A percentile compares a stretch with the other conserved stretches of the same genome.
Evolutionary conservation across 202 grass and related monocot genomes (phyloP).

Genomic region (Saccharum hybrid): DNA sequence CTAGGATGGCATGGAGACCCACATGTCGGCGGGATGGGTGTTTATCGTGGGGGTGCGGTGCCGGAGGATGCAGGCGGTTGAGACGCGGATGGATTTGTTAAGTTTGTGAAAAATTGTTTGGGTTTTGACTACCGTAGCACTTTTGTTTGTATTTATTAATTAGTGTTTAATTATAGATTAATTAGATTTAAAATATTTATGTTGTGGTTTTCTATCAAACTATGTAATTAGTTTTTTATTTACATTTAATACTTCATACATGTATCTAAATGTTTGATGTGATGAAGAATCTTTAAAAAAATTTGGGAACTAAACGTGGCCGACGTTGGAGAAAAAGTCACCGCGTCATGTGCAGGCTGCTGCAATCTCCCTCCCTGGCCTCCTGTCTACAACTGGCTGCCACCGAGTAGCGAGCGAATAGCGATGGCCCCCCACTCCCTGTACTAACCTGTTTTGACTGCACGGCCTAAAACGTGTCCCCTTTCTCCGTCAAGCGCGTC

Average conservation of each 20-base stretch:
- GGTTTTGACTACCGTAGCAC: too few relatives aligned
- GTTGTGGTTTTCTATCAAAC: too few relatives aligned
- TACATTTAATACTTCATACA: too few relatives aligned
- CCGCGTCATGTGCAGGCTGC: constrained; percentile 44
- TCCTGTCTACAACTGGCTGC: constrained; percentile 46
- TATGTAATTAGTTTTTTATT: too few relatives aligned
- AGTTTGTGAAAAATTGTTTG: background rate
- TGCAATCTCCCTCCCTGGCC: background rate
- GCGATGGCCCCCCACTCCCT: background rate
- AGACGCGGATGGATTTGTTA: constrained; percentile 31
- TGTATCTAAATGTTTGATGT: too few relatives aligned
- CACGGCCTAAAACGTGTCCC: background rate
- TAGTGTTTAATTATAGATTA: too few relatives aligned
- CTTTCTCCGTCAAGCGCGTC: background rate
- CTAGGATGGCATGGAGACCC: fast-evolving
- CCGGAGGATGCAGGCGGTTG: background rate
- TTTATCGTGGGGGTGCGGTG: background rate
- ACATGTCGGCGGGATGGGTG: background rate
- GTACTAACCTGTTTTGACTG: background rate
- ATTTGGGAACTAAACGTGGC: too few relatives aligned
- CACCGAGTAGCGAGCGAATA: constrained; percentile 10
- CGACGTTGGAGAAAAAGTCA: constrained; percentile 44
- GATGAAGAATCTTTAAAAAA: too few relatives aligned
- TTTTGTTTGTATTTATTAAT: too few relatives aligned
- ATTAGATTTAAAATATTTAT: too few relatives aligned